Evolutionary conservation across 2,329 filamentous ascomycete species (phyloP).

Genomic region (Diaporthe caulivora): DNA sequence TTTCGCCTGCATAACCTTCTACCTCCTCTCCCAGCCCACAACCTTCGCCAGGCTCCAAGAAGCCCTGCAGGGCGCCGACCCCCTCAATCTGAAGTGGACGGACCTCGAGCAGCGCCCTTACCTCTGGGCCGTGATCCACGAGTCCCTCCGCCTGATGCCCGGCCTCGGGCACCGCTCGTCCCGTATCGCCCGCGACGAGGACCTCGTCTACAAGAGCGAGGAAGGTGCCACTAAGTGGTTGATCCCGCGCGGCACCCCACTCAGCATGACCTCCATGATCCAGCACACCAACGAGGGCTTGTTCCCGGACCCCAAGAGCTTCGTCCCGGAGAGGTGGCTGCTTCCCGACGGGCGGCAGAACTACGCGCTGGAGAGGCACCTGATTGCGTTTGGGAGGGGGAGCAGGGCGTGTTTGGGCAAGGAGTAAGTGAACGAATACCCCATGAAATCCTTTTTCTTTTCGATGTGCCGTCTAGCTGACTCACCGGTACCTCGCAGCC

Average conservation of each 20-base stretch:
- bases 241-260: constrained; percentile 42
- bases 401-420: constrained; percentile 44
- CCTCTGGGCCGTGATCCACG: constrained; percentile 42
- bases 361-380: constrained; percentile 38
- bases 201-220: constrained; percentile 33
- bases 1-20: constrained; percentile 24
- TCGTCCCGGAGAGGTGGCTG: constrained; percentile 44
- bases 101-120: constrained; percentile 44
- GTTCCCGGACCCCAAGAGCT: constrained; percentile 42
- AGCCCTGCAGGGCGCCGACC: not conserved
- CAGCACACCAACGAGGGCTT: constrained; percentile 42
- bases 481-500: not conserved
- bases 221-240: constrained; percentile 36
- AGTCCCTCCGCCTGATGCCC: constrained; percentile 43
- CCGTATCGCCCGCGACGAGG: constrained; percentile 37
- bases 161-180: constrained; percentile 39
- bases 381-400: constrained; percentile 43
- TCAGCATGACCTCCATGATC: constrained; percentile 42
- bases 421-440: constrained; percentile 45
- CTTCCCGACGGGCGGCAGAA: constrained; percentile 33
- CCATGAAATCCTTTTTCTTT: too few relatives aligned
- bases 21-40: constrained; percentile 11
- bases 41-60: not conserved
- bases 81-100: constrained; percentile 38
- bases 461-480: not conserved